Evolutionary conservation across 352 stramenopile species (phyloP), one percentile per base, ranked within the genome.

Genomic region (Thalassiosira sp.): DNA sequence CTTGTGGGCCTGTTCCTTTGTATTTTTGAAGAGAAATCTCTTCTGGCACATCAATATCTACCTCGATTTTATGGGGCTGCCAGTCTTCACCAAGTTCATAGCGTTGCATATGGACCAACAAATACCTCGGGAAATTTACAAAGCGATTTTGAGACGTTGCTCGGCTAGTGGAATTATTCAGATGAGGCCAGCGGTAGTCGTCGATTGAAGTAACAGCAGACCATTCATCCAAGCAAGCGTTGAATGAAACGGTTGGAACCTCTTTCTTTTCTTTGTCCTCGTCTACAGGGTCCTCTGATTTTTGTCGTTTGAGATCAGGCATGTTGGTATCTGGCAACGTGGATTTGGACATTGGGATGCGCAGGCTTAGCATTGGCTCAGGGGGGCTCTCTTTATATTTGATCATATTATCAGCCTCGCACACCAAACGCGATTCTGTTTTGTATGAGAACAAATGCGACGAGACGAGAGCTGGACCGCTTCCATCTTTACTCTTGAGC

Each of bases 41-140:
- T 66, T 98, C 90, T 0, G 97, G 96, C 8, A 99, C 94, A 45
- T 97, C 92, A n/a, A 99, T 93, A 5, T 97, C 89, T 2, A 98
- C 96, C 70, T 98, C 95, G 40, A 99, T 84, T 75, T 99, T 99
- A 67, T 98, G 96, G 1, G 96, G 96, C 43, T 93, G 95, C 96
- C 97, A 99, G 83, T 98, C 94, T 5, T 84, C 70, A 52, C 92
- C 94, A 13, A 98, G 90, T 78, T 97, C 96, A 76, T 99, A 99
- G 8, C 97, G 91, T 40, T 95, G 89, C 86, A 99, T 96, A 85
- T 99, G 95, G 22, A 99, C 79, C 18, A 98, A 81, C 25, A 99
- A 82, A 78, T 99, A 99, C 6, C 94, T 90, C 8, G 97, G 97
- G 69, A 98, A 99, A 24, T 95, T 97, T 40, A 87, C 83, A 72